A percentile compares a stretch with the other conserved stretches of the same genome.
Evolutionary conservation across 2,329 filamentous ascomycete species (phyloP).

Genomic region (Microdochium paspali): DNA sequence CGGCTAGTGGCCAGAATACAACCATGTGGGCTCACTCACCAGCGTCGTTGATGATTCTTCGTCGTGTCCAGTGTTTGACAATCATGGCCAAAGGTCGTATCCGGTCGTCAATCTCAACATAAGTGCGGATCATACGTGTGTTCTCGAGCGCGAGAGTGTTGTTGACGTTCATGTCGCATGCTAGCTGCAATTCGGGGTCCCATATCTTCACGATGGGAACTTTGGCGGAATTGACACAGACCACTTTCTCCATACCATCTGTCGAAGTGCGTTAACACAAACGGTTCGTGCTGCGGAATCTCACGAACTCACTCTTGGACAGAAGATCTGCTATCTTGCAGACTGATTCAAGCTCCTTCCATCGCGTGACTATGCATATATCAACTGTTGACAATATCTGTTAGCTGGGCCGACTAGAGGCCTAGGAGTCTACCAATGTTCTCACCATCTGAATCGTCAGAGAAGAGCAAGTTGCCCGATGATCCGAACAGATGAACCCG

Average conservation of each 20-base stretch:
- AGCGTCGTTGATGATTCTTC: constrained; percentile 88
- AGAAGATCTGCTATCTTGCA: constrained; percentile 84
- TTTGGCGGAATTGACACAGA: constrained; percentile 90
- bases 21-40: constrained; percentile 57
- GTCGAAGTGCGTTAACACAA: constrained; percentile 1
- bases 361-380: constrained; percentile 90
- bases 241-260: constrained; percentile 96
- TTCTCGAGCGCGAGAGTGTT: constrained; percentile 93
- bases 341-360: constrained; percentile 79
- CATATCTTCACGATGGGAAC: constrained; percentile 98
- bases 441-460: constrained; percentile 86
- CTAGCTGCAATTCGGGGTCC: constrained; percentile 83
- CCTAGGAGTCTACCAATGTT: too few relatives aligned
- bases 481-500: constrained; percentile 94
- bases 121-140: constrained; percentile 94
- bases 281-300: background rate
- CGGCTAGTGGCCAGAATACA: too few relatives aligned
- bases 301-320: constrained; percentile 58
- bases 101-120: constrained; percentile 85
- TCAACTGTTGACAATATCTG: constrained; percentile 53
- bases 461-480: constrained; percentile 89
- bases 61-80: constrained; percentile 94
- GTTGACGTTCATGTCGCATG: constrained; percentile 98
- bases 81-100: constrained; percentile 92
- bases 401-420: too few relatives aligned